A percentile compares a stretch with the other conserved stretches of the same genome.
Evolutionary conservation across 441 rosid species (phyloP).

Genomic region (Adansonia rubrostipa): DNA sequence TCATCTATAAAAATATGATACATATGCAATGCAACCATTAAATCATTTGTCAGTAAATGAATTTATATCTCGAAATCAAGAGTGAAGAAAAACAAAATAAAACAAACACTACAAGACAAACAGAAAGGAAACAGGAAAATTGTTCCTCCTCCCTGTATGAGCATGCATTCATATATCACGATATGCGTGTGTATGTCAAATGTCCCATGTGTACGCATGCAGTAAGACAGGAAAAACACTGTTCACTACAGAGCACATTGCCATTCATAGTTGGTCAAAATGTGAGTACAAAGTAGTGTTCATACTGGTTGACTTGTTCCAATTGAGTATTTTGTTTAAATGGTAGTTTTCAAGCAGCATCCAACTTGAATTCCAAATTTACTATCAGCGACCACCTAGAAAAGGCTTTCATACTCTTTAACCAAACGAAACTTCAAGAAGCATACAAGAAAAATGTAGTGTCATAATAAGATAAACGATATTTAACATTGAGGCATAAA

Average conservation of each 20-base stretch:
- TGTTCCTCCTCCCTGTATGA: not conserved
- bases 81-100: not conserved
- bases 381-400: too few species aligned
- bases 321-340: too few species aligned
- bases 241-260: not conserved
- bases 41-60: not conserved
- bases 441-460: not conserved
- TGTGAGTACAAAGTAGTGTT: too few species aligned
- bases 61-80: not conserved
- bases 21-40: too few species aligned
- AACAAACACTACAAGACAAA: not conserved
- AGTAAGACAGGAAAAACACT: not conserved
- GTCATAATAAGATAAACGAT: not conserved
- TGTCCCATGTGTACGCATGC: not conserved
- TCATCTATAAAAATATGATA: too few species aligned
- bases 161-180: not conserved
- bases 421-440: not conserved
- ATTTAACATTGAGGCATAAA: slow-evolving; percentile 1
- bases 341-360: too few species aligned
- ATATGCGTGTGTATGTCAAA: not conserved
- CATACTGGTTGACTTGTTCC: too few species aligned
- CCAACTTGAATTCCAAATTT: too few species aligned
- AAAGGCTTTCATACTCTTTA: too few species aligned
- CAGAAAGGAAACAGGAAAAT: not conserved
- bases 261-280: not conserved